These are phyloP conservation scores for Cladophialophora chaetospira DNA, from an alignment of 2,329 filamentous ascomycete species.

Conservation along the genomic window DNA sequence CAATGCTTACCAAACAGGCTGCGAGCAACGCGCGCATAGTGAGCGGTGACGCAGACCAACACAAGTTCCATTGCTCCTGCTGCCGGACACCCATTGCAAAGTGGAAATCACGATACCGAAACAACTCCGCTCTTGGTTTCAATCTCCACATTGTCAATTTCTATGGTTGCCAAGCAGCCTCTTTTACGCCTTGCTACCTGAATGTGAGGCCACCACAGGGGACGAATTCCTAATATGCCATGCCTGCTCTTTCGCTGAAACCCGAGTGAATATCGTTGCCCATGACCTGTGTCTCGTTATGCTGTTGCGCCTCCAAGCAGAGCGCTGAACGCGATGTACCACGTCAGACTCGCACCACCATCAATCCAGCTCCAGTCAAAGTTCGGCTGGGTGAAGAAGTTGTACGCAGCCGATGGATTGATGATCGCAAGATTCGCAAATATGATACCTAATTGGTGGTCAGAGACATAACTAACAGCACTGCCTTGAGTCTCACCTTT, in stretches of 20 bases:
- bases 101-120: too few relatives aligned
- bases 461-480: neutral
- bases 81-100: neutral
- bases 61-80: too few relatives aligned
- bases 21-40: too few relatives aligned
- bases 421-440: slow-evolving; percentile 80
- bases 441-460: slow-evolving; percentile 58
- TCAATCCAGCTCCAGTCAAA: slow-evolving; percentile 70
- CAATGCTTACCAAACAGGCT: too few relatives aligned
- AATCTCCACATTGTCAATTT: neutral
- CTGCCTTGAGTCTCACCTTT: slow-evolving; percentile 48
- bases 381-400: slow-evolving; percentile 68
- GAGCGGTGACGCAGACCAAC: too few relatives aligned
- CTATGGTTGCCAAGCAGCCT: neutral
- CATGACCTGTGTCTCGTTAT: slow-evolving; percentile 8
- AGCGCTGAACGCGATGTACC: slow-evolving; percentile 80
- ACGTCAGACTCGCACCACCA: slow-evolving; percentile 79
- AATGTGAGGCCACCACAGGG: slow-evolving; percentile 14
- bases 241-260: neutral
- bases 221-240: neutral
- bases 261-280: slow-evolving; percentile 14
- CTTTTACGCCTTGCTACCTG: neutral
- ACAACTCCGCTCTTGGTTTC: neutral
- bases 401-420: slow-evolving; percentile 68
- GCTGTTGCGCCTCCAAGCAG: slow-evolving; percentile 52